phyloP scores from a whole-genome alignment of 805 yeast genomes.

The Yamadazyma laniorum region DNA sequence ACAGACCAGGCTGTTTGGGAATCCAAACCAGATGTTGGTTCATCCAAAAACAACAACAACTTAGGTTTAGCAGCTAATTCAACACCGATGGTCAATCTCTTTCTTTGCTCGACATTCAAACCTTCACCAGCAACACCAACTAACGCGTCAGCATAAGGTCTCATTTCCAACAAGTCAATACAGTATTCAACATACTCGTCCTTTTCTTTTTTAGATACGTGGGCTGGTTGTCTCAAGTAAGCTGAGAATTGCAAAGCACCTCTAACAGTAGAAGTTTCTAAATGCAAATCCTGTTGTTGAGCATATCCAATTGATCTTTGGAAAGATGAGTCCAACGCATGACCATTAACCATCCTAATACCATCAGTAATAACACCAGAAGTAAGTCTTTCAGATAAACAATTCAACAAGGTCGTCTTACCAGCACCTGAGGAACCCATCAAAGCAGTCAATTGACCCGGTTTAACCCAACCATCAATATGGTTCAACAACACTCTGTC shows the following conservation, averaged over 20 bases:
- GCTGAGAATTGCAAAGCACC: slow-evolving; percentile 75
- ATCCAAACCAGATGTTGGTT: slow-evolving; percentile 63
- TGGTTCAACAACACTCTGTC: slow-evolving; percentile 39
- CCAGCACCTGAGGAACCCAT: slow-evolving; percentile 91
- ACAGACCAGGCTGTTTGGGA: slow-evolving; percentile 59
- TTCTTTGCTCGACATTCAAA: slow-evolving; percentile 41
- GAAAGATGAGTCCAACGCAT: slow-evolving; percentile 60
- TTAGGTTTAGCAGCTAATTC: slow-evolving; percentile 42
- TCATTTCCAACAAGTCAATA: slow-evolving; percentile 66
- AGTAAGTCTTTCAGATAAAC: slow-evolving; percentile 57
- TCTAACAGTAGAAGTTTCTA: slow-evolving; percentile 66
- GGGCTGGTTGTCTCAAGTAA: slow-evolving; percentile 61
- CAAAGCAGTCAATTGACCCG: slow-evolving; percentile 78
- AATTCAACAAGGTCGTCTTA: slow-evolving; percentile 72
- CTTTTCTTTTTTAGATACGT: slow-evolving; percentile 57
- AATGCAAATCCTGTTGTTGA: slow-evolving; percentile 76
- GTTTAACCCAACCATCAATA: slow-evolving; percentile 66
- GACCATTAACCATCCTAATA: slow-evolving; percentile 61
- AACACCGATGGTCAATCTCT: slow-evolving; percentile 41
- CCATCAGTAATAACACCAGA: slow-evolving; percentile 43
- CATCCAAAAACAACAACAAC: slow-evolving; percentile 53
- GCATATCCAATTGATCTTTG: slow-evolving; percentile 77
- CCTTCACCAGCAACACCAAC: slow-evolving; percentile 75
- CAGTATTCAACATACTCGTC: slow-evolving; percentile 66
- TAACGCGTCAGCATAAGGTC: slow-evolving; percentile 66